These are phyloP conservation scores for Penicillium salamii DNA, from an alignment of 495 filamentous ascomycete genomes.

Conservation along the genomic window DNA sequence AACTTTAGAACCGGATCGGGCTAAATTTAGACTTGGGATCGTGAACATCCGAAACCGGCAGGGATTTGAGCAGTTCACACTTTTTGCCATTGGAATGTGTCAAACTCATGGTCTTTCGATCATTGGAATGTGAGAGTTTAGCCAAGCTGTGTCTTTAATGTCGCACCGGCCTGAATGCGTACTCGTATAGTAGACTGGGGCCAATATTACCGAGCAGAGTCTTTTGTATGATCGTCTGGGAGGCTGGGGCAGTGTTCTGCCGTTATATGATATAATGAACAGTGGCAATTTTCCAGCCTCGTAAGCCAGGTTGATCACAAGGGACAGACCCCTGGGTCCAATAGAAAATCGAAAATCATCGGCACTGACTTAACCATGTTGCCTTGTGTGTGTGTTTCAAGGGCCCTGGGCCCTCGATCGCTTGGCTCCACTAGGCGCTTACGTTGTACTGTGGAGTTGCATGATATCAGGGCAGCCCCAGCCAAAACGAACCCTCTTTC, in stretches of 20 bases:
- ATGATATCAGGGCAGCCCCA: slow-evolving; percentile 7
- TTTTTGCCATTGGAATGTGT: neutral
- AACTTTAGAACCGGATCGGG: too few species aligned
- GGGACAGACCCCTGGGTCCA: neutral
- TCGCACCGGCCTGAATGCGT: too few species aligned
- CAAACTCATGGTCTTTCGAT: neutral
- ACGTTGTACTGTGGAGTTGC: slow-evolving; percentile 10
- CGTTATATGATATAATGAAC: too few species aligned
- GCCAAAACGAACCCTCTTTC: neutral
- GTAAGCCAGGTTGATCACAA: neutral
- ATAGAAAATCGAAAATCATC: neutral
- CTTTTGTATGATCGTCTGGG: neutral
- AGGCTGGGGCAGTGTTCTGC: neutral
- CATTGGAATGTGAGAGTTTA: too few species aligned
- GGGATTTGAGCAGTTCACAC: neutral
- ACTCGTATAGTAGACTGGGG: too few species aligned
- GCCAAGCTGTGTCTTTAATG: too few species aligned
- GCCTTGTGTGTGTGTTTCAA: slow-evolving; percentile 2
- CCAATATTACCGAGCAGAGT: too few species aligned
- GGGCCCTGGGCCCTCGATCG: neutral
- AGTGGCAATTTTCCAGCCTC: too few species aligned
- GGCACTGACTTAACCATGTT: neutral
- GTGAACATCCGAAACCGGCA: neutral
- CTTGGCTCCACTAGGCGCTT: slow-evolving; percentile 8
- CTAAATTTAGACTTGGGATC: neutral